These are phyloP conservation scores for Lactifluus hygrophoroides DNA, from an alignment of 768 basidiomycete genomes.

Conservation along the genomic window DNA sequence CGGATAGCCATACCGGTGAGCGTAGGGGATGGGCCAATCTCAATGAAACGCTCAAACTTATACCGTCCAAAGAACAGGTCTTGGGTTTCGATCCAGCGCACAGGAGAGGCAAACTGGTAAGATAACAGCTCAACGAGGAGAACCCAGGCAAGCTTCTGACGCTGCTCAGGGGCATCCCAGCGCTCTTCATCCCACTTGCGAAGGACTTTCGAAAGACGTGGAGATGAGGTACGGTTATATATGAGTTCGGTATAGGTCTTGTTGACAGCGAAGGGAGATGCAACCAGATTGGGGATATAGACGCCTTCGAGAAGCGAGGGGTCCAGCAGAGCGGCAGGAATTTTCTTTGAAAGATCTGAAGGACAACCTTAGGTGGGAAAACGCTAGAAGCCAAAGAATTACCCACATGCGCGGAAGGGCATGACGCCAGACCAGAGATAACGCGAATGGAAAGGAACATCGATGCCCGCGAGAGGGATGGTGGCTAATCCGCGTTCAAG, in stretches of 20 bases:
- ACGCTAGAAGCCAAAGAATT: neutral
- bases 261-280: slow-evolving; percentile 75
- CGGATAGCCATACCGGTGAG: slow-evolving; percentile 91
- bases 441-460: slow-evolving; percentile 98
- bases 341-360: slow-evolving; percentile 93
- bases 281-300: slow-evolving; percentile 96
- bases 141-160: slow-evolving; percentile 90
- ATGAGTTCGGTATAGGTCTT: slow-evolving; percentile 89
- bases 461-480: slow-evolving; percentile 92
- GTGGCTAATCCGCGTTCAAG: slow-evolving; percentile 96
- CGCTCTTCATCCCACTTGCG: slow-evolving; percentile 87
- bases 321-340: slow-evolving; percentile 83
- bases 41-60: slow-evolving; percentile 88
- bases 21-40: slow-evolving; percentile 93
- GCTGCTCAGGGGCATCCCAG: slow-evolving; percentile 75
- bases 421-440: slow-evolving; percentile 98
- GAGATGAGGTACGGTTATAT: slow-evolving; percentile 94
- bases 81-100: slow-evolving; percentile 99
- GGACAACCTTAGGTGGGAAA: neutral
- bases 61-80: slow-evolving; percentile 84
- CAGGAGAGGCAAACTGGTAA: slow-evolving; percentile 97
- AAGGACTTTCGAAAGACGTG: slow-evolving; percentile 90
- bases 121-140: slow-evolving; percentile 95
- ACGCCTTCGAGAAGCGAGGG: slow-evolving; percentile 91
- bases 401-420: slow-evolving; percentile 93